Conservation (phyloP, 306 rosid genomes). For the Cucumis sativus region DNA sequence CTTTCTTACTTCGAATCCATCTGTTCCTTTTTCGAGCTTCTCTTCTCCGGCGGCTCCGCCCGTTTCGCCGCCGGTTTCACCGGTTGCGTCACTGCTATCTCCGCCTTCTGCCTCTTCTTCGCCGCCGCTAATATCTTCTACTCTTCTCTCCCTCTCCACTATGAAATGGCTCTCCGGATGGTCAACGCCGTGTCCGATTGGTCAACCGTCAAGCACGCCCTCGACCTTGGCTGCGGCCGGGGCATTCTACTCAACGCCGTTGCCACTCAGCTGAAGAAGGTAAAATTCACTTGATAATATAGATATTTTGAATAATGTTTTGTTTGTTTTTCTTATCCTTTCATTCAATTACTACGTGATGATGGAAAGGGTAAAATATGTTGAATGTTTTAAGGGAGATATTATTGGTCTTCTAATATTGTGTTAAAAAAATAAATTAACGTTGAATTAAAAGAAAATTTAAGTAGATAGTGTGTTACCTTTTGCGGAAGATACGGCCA, state of each 20-base stretch:
- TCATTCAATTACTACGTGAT: no score
- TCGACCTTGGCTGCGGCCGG: slow-evolving; percentile 94
- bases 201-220: slow-evolving; percentile 88
- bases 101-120: slow-evolving; percentile 71
- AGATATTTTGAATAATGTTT: no score
- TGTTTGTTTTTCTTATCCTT: no score
- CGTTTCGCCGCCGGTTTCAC: slow-evolving; percentile 83
- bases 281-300: neutral
- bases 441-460: neutral
- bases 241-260: slow-evolving; percentile 92
- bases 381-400: no score
- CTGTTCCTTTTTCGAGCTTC: slow-evolving; percentile 35
- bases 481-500: no score
- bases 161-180: slow-evolving; percentile 82
- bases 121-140: slow-evolving; percentile 87
- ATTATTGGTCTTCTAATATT: no score
- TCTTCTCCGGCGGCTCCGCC: slow-evolving; percentile 44
- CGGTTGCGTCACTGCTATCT: slow-evolving; percentile 68
- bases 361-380: no score
- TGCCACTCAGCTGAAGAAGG: slow-evolving; percentile 74
- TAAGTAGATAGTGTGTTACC: neutral
- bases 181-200: slow-evolving; percentile 73
- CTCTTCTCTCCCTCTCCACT: slow-evolving; percentile 87
- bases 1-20: slow-evolving; percentile 49
- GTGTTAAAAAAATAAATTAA: neutral